phyloP scores from a whole-genome alignment of 2,329 filamentous ascomycete species.

The Claviceps paspali region DNA sequence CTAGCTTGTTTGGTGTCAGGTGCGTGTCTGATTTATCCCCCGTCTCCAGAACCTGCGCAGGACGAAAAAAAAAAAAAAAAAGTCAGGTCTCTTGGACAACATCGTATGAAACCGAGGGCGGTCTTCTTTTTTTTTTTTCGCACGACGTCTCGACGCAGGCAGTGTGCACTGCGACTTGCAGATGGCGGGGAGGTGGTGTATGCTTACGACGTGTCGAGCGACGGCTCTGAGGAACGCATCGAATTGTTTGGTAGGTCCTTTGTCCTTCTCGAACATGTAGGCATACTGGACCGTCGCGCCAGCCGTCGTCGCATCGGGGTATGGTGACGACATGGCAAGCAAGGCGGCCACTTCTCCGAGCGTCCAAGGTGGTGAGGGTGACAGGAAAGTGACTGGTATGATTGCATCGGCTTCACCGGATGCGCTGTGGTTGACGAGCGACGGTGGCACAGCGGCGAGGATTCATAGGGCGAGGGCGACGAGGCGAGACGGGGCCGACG shows the following conservation, averaged over 20 bases:
- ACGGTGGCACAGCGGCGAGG: conserved; percentile 1
- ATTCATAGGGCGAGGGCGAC: not conserved
- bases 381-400: too few species aligned
- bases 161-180: too few species aligned
- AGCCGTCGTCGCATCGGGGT: conserved; percentile 12
- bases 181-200: too few species aligned
- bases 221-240: conserved; percentile 55
- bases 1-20: conserved; percentile 53
- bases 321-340: conserved; percentile 11
- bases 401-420: not conserved
- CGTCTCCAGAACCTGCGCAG: conserved; percentile 35
- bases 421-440: not conserved
- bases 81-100: conserved; percentile 8
- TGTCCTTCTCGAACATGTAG: conserved; percentile 53
- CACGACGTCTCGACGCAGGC: too few species aligned
- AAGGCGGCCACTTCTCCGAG: not conserved
- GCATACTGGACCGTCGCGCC: conserved; percentile 33
- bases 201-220: conserved; percentile 55
- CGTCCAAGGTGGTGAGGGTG: conserved; percentile 4
- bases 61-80: not conserved
- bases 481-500: too few species aligned
- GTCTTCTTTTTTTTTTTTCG: not conserved
- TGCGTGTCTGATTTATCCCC: conserved; percentile 38
- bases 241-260: conserved; percentile 50
- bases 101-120: too few species aligned